Base-by-base conservation (phyloP, 2,329 filamentous ascomycete species). In the Diplodia intermedia region DNA sequence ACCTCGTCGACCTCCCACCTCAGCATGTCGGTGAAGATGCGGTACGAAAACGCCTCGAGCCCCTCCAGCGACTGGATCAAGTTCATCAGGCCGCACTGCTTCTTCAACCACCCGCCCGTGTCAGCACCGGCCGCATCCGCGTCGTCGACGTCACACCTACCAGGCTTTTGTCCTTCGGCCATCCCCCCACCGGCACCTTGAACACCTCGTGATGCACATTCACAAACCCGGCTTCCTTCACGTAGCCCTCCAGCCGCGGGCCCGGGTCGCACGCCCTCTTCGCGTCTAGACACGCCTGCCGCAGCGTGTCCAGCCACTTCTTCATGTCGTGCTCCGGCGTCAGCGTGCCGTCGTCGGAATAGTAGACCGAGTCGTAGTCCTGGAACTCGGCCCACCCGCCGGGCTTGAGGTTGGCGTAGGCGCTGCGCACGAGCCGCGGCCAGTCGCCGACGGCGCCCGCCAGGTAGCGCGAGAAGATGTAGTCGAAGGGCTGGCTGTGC, bases 401-500 rank as follows among this genome's bases (percentile, higher is more conserved):
- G 0, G 31, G 29, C 15, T 33, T 36, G 26, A 31, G 15, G 26
- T 31, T 29, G 69, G 82, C 75, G 68, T 86, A 84, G 5, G 86
- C 80, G 56, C 82, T 80, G 23, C 79, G 75, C 23, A 86, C 73
- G 56, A 89, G 76, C 26, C 77, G 77, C 3, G 79, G 78, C 75
- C 86, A 87, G 71, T 89, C 81, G n/a, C 80, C 78, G 50, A 90
- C 81, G 36, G 83, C 81, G 31, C 82, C 82, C 71, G 80, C 72
- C 81, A 86, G 79, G 80, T 84, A 72, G 73, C 83, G 72, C 78
- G 82, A 72, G 82, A 85, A 80, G 82, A 89, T 83, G 70, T 86
- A 82, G 74, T 89, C 87, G 72, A 86, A 88, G 26, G 78, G 76
- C 38, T 82, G 75, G 4, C 80, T 76, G 61, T 85, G 86, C 38